phyloP scores from a whole-genome alignment of 75 land plant species.

The Picea glauca region DNA sequence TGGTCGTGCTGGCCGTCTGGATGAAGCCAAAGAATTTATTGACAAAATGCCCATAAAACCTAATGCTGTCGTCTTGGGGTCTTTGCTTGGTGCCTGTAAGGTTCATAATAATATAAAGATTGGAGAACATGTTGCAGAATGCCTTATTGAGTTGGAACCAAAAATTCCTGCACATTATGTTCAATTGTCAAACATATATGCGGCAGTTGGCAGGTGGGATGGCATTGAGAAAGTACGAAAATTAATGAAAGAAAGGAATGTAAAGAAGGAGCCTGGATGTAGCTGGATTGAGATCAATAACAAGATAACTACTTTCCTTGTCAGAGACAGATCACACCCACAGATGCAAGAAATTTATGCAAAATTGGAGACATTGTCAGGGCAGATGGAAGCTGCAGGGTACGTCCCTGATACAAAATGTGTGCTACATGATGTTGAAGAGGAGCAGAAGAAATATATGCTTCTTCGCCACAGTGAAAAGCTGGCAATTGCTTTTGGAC shows the following conservation, averaged over 20 bases:
- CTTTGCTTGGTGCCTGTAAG: slow-evolving; percentile 13
- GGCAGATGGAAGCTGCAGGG: neutral
- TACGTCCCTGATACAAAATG: neutral
- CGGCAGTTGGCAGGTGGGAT: slow-evolving; percentile 10
- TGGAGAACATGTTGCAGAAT: neutral
- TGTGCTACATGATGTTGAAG: neutral
- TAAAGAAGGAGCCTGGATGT: slow-evolving; percentile 9
- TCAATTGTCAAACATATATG: slow-evolving; percentile 1
- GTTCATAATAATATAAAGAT: slow-evolving; percentile 1
- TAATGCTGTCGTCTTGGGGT: slow-evolving; percentile 3
- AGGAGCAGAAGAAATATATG: neutral
- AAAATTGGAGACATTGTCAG: slow-evolving; percentile 1
- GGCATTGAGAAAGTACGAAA: neutral
- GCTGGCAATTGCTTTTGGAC: neutral
- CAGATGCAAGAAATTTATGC: neutral
- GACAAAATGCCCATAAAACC: slow-evolving; percentile 13
- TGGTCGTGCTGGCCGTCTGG: slow-evolving; percentile 15
- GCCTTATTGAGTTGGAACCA: slow-evolving; percentile 1
- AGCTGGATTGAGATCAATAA: slow-evolving; percentile 11
- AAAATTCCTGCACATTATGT: slow-evolving; percentile 4
- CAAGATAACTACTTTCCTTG: slow-evolving; percentile 1
- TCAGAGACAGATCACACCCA: neutral
- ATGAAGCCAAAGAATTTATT: slow-evolving; percentile 10
- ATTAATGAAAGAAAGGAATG: neutral
- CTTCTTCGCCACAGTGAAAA: neutral